A percentile compares a stretch with the other conserved stretches of the same genome.
Evolutionary conservation across 129 eudicot species (phyloP).

Genomic region (Arctium lappa): DNA sequence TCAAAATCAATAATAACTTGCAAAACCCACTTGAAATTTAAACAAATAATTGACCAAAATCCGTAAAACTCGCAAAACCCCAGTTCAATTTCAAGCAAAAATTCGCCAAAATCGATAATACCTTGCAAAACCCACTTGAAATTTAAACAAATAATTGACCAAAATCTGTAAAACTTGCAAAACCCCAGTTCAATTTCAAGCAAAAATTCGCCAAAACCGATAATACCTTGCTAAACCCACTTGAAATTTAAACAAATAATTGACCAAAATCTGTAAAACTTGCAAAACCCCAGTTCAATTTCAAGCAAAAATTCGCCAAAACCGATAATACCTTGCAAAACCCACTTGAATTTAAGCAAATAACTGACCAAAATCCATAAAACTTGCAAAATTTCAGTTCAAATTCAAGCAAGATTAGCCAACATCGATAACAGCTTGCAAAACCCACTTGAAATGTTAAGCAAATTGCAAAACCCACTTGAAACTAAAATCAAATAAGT

Average conservation of each 20-base stretch:
- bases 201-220: background rate
- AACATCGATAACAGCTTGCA: background rate
- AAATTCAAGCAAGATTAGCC: background rate
- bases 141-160: background rate
- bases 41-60: background rate
- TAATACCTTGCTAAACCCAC: background rate
- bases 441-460: conserved; percentile 7
- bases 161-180: background rate
- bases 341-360: conserved; percentile 4
- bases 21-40: conserved; percentile 3
- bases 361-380: background rate
- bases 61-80: background rate
- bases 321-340: background rate
- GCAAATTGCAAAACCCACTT: background rate
- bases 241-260: background rate
- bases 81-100: background rate
- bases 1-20: background rate
- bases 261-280: background rate
- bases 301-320: background rate
- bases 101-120: background rate
- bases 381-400: background rate
- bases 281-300: conserved; percentile 1
- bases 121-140: background rate
- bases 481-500: background rate
- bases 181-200: background rate